Evolutionary conservation across 2,329 filamentous ascomycete species (phyloP), one percentile per base, ranked within the genome.

Genomic region (Microdochium paspali): DNA sequence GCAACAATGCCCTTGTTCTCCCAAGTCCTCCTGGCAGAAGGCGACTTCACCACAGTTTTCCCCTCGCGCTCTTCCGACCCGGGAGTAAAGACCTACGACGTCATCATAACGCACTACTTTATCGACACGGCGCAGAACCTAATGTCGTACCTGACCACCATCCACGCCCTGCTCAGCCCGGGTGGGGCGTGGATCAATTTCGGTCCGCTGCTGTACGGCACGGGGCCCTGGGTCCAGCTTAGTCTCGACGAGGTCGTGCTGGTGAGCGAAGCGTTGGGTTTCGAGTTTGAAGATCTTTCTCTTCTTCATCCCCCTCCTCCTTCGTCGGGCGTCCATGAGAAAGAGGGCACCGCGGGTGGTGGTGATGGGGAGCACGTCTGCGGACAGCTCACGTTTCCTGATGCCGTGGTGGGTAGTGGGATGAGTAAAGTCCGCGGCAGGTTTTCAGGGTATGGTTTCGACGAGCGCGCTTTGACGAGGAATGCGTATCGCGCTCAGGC

Each of bases 91-190:
- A 3, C n/a, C n/a, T 80, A 67, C 56, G 76, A 80, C 46, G 63
- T 69, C 1, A 59, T 81, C 0, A 58, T 79, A 0, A 79, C 77
- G 0, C 69, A 79, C 40, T 81, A 80, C 61, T 80, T 81, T 60
- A 79, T 81, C 52, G 77, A 81, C 54, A 81, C 77, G 0, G 77
- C 77, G 0, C 68, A 75, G 1, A 80, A 80, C 47, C 57, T 79
- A 1, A 66, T 79, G 56, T 61, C 55, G 0, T 81, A 80, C 50
- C 63, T 80, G 5, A 74, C 80, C 30, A 77, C 69, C 0, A 79
- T 79, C 40, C 64, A 72, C 45, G 58, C 57, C 0, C 53, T 76
- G 0, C 63, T 81, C 2, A 67, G 62, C 40, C 55, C 59, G 0
- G 75, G 74, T 0, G 77, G 76, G 0, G 57, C 65, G 30, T 80